Conservation (phyloP, 2,329 filamentous ascomycete genomes). For the Neofusicoccum sp. region DNA sequence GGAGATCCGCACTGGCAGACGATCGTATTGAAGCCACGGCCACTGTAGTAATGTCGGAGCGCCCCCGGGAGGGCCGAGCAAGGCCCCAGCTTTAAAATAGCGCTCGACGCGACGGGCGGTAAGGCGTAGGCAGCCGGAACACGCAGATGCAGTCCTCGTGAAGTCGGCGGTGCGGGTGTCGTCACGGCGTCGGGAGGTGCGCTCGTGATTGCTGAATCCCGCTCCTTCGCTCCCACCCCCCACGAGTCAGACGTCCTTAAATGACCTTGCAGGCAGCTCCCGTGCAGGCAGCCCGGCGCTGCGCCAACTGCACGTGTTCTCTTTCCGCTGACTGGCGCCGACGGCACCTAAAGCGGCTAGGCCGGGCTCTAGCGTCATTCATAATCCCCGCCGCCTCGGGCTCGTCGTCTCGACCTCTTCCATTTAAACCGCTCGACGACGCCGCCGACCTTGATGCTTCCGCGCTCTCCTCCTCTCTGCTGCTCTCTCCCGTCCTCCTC, state of each 20-base stretch:
- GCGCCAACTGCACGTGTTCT: conserved; percentile 9
- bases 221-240: not conserved
- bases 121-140: not conserved
- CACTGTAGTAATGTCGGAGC: conserved; percentile 12
- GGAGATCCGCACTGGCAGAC: conserved; percentile 13
- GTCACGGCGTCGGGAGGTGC: not conserved
- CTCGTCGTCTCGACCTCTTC: conserved; percentile 25
- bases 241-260: not conserved
- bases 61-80: not conserved
- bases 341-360: conserved; percentile 8
- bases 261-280: conserved; percentile 2
- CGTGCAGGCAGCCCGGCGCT: not conserved
- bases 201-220: not conserved
- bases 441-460: conserved; percentile 10
- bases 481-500: not conserved
- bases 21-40: conserved; percentile 15
- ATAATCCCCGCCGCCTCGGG: conserved; percentile 17
- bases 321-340: conserved; percentile 4
- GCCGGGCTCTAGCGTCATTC: conserved; percentile 12
- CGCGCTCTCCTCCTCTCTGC: conserved; percentile 17
- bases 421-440: conserved; percentile 12
- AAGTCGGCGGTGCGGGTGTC: not conserved
- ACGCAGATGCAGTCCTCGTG: not conserved
- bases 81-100: conserved; percentile 1
- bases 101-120: conserved; percentile 1